phyloP scores from a whole-genome alignment of 1,139 yeast species.

The Sugiyamaella grinbergsii region DNA sequence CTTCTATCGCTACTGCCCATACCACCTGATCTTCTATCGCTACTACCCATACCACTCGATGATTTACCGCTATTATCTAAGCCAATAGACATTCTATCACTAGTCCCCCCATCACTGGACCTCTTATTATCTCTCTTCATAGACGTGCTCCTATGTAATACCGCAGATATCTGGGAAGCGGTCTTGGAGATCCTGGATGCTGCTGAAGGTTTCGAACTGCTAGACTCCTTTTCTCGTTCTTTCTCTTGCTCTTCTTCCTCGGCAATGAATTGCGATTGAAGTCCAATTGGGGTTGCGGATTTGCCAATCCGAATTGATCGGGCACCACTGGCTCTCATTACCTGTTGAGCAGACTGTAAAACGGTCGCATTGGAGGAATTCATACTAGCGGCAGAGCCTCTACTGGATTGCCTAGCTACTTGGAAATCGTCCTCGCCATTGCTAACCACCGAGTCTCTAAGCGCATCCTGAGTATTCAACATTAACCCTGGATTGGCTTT shows the following conservation, averaged over 20 bases:
- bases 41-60: no score
- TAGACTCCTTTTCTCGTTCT: neutral
- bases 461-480: conserved; percentile 12
- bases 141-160: neutral
- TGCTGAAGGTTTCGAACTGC: neutral
- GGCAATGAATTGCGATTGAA: conserved; percentile 30
- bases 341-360: conserved; percentile 27
- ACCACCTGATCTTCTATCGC: neutral
- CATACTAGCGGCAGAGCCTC: conserved; percentile 19
- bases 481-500: conserved; percentile 18
- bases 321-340: conserved; percentile 29
- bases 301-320: conserved; percentile 34
- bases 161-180: conserved; percentile 2
- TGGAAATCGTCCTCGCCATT: neutral
- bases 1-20: neutral
- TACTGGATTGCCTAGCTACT: neutral
- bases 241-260: conserved; percentile 23
- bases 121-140: neutral
- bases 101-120: neutral
- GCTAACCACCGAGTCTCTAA: conserved; percentile 1
- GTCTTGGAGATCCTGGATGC: neutral
- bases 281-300: conserved; percentile 27
- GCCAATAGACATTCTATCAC: neutral
- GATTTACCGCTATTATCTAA: no score
- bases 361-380: conserved; percentile 9